Evolutionary conservation across 768 basidiomycete species (phyloP).

Genomic region (Kwoniella europaea): DNA sequence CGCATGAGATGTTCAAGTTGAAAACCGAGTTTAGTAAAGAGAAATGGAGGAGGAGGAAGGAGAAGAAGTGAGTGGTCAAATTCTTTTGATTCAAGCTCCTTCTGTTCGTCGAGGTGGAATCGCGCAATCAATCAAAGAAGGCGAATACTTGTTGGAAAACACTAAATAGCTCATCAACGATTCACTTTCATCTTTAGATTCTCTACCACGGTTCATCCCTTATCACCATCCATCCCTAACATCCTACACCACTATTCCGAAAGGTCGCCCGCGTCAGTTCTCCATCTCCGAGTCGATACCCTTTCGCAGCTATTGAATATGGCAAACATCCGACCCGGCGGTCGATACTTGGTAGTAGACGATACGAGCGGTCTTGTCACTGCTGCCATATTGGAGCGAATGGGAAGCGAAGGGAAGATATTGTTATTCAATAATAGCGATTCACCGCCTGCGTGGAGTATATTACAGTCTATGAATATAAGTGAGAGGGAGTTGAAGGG

Average conservation of each 20-base stretch:
- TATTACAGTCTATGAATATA: conserved; percentile 86
- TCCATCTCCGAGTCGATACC: conserved; percentile 83
- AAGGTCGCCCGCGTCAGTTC: conserved; percentile 74
- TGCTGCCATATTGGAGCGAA: conserved; percentile 78
- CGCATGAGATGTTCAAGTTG: conserved; percentile 85
- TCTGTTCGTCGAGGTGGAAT: no score
- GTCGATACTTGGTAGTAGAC: conserved; percentile 86
- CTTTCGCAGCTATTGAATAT: conserved; percentile 85
- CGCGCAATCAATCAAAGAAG: no score
- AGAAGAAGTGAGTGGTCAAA: conserved; percentile 75
- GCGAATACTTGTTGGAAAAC: no score
- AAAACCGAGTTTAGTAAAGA: conserved; percentile 99
- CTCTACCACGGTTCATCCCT: conserved; percentile 80
- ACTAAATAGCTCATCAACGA: no score
- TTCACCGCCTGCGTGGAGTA: conserved; percentile 88
- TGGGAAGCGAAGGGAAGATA: conserved; percentile 83
- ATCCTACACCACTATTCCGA: conserved; percentile 86
- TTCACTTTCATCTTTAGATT: conserved; percentile 61
- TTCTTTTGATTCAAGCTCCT: neutral
- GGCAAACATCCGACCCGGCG: conserved; percentile 81
- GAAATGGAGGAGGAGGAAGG: conserved; percentile 95
- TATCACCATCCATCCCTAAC: conserved; percentile 85
- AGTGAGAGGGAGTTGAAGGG: conserved; percentile 64
- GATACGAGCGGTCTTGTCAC: conserved; percentile 89
- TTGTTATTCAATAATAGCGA: conserved; percentile 86